phyloP scores from a whole-genome alignment of 2,329 filamentous ascomycete species.

The Penicillium griseofulvum region DNA sequence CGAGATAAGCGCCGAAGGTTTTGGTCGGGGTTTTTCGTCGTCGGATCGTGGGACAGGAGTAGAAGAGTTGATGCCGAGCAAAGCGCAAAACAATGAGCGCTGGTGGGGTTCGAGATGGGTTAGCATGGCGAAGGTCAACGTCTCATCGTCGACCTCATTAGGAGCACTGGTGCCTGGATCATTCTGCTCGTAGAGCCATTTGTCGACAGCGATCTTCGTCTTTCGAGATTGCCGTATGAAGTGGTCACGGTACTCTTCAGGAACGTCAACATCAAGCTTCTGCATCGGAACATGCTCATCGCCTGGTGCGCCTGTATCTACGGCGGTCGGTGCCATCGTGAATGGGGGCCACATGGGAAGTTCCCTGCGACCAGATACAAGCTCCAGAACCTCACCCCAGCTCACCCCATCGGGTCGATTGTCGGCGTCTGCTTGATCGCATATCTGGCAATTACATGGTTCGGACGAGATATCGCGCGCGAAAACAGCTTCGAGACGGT shows the following conservation, averaged over 20 bases:
- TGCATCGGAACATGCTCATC: slow-evolving; percentile 59
- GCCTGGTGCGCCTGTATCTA: slow-evolving; percentile 55
- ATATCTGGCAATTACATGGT: slow-evolving; percentile 84
- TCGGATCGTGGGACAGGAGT: slow-evolving; percentile 57
- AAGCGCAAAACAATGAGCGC: slow-evolving; percentile 75
- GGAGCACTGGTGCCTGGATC: slow-evolving; percentile 72
- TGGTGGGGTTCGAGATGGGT: slow-evolving; percentile 77
- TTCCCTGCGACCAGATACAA: slow-evolving; percentile 83
- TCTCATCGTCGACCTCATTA: slow-evolving; percentile 91
- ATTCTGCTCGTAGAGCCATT: slow-evolving; percentile 79
- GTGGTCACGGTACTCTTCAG: slow-evolving; percentile 87
- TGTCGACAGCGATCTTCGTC: slow-evolving; percentile 85
- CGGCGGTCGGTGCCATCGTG: slow-evolving; percentile 61
- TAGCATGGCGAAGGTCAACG: slow-evolving; percentile 86
- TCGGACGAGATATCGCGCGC: slow-evolving; percentile 85
- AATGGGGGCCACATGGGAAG: slow-evolving; percentile 89
- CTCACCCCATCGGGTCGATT: slow-evolving; percentile 66
- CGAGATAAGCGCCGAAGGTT: slow-evolving; percentile 72
- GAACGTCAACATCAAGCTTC: slow-evolving; percentile 90
- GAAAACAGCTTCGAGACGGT: slow-evolving; percentile 91
- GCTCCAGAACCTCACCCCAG: slow-evolving; percentile 93
- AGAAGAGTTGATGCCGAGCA: slow-evolving; percentile 62
- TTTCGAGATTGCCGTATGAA: slow-evolving; percentile 91
- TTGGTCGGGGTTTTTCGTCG: slow-evolving; percentile 64
- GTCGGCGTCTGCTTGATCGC: slow-evolving; percentile 61